Percentiles rank a stretch among this genome's conserved stretches.
These are phyloP conservation scores for Drosera capensis DNA, from an alignment of 148 eudicot species.

Conservation along the genomic window DNA sequence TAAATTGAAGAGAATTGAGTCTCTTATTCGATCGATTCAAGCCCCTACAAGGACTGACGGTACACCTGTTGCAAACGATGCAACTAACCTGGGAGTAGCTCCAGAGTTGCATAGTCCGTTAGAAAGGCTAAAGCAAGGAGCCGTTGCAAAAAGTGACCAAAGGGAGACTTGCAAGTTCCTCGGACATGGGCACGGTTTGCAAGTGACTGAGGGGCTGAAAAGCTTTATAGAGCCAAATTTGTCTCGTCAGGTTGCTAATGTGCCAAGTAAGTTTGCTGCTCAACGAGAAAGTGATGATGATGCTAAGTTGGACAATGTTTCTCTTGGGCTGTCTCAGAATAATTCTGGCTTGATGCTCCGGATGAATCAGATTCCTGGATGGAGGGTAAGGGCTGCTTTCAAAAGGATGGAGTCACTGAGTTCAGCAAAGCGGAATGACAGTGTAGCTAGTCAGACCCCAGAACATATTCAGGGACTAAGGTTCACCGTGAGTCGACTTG, in stretches of 20 bases:
- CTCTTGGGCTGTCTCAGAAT: neutral
- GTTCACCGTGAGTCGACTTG: conserved; percentile 7
- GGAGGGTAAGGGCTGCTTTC: conserved; percentile 8
- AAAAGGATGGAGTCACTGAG: conserved; percentile 12
- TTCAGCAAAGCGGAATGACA: neutral
- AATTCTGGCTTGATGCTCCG: neutral
- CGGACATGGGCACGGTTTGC: neutral
- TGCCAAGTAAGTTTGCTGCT: neutral
- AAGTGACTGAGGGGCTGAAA: neutral
- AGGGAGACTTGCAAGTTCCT: conserved; percentile 1
- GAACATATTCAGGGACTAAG: conserved; percentile 15
- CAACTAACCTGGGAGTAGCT: neutral
- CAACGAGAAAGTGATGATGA: neutral
- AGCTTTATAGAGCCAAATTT: no score
- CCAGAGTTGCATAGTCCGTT: conserved; percentile 6
- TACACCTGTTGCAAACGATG: neutral
- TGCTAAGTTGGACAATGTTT: neutral
- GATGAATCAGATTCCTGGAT: conserved; percentile 7
- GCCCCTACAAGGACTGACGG: neutral
- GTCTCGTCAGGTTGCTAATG: no score
- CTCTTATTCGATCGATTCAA: neutral
- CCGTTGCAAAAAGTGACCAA: neutral
- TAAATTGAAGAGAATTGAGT: neutral
- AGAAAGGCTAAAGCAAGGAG: neutral
- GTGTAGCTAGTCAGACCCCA: conserved; percentile 9